Evolutionary conservation across 1,139 yeast genomes (phyloP).

Genomic region (Kurtzmaniella quercitrusa): DNA sequence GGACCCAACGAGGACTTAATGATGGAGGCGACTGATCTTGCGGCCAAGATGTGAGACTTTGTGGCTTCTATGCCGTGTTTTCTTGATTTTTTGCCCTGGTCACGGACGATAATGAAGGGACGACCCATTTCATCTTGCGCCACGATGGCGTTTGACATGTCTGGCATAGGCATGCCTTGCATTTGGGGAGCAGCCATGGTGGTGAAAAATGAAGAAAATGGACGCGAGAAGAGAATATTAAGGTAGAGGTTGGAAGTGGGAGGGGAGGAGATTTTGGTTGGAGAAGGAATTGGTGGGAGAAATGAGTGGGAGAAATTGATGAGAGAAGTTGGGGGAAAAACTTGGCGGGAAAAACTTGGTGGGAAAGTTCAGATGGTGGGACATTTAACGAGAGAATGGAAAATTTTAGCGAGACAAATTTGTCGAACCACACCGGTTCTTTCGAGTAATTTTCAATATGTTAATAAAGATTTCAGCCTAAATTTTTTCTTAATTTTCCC

Average conservation of each 20-base stretch:
- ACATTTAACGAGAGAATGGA: too few species aligned
- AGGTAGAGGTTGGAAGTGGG: background rate
- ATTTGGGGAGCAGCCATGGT: constrained; percentile 26
- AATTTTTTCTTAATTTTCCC: too few species aligned
- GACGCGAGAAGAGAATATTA: background rate
- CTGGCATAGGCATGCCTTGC: constrained; percentile 66
- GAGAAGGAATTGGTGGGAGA: background rate
- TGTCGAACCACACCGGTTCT: too few species aligned
- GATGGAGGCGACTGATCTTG: constrained; percentile 90
- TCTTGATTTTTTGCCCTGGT: constrained; percentile 91
- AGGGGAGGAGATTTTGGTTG: background rate
- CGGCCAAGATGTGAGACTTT: constrained; percentile 91
- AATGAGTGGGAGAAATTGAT: background rate
- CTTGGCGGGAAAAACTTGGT: background rate
- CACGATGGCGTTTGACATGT: constrained; percentile 94
- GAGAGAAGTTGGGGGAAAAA: background rate
- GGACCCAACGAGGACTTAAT: constrained; percentile 94
- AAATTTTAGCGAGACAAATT: too few species aligned
- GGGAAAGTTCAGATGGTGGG: too few species aligned
- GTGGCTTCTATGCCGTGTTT: constrained; percentile 94
- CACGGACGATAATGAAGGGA: constrained; percentile 95
- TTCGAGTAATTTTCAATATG: too few species aligned
- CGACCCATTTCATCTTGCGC: constrained; percentile 99
- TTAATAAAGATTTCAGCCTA: too few species aligned
- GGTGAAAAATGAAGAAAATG: constrained; percentile 1